Evolutionary conservation across 2,329 filamentous ascomycete species (phyloP).

Genomic region (Dendryphion nanum): DNA sequence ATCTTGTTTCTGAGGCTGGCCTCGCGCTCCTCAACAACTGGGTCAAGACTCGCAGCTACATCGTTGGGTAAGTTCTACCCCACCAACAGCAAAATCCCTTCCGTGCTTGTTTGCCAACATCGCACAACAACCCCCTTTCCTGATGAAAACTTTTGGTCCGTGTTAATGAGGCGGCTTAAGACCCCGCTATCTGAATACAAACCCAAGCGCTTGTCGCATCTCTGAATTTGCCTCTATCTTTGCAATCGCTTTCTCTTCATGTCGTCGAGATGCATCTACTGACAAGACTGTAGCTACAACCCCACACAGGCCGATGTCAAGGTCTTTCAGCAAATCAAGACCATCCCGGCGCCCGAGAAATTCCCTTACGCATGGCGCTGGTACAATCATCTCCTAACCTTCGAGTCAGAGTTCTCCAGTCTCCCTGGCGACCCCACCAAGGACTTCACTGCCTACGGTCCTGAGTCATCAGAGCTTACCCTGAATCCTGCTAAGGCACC

Average conservation of each 20-base stretch:
- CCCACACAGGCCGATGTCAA: slow-evolving; percentile 95
- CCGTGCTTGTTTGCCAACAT: slow-evolving; percentile 10
- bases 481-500: slow-evolving; percentile 85
- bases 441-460: slow-evolving; percentile 86
- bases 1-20: slow-evolving; percentile 66
- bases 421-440: slow-evolving; percentile 90
- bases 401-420: slow-evolving; percentile 86
- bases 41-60: slow-evolving; percentile 75
- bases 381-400: slow-evolving; percentile 98
- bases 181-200: slow-evolving; percentile 79
- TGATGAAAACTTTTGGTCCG: slow-evolving; percentile 93
- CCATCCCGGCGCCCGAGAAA: slow-evolving; percentile 75
- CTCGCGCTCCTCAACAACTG: slow-evolving; percentile 69
- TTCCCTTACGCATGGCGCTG: slow-evolving; percentile 93
- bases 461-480: slow-evolving; percentile 73
- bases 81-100: slow-evolving; percentile 16
- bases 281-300: slow-evolving; percentile 49
- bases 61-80: slow-evolving; percentile 69
- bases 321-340: slow-evolving; percentile 84
- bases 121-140: slow-evolving; percentile 34
- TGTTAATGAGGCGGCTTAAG: slow-evolving; percentile 95
- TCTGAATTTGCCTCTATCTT: slow-evolving; percentile 72
- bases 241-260: slow-evolving; percentile 11
- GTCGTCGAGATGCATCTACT: slow-evolving; percentile 17
- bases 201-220: slow-evolving; percentile 73